These are phyloP conservation scores for Cenococcum geophilum DNA, from an alignment of 495 filamentous ascomycete species.

Conservation along the genomic window DNA sequence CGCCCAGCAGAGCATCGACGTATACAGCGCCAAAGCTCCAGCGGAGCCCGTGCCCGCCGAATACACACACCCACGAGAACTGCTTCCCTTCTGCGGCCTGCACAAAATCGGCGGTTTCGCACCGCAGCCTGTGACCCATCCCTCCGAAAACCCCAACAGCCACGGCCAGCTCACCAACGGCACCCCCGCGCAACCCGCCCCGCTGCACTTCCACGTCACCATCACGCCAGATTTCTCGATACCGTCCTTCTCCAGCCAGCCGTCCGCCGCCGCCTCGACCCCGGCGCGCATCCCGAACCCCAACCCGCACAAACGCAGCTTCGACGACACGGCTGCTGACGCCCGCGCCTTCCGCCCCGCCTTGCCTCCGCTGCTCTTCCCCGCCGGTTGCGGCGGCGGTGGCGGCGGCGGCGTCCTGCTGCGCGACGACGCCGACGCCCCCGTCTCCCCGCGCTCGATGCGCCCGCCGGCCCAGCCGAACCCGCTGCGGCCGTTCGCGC, in stretches of 20 bases:
- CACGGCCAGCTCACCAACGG: constrained; percentile 8
- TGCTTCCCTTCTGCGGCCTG: constrained; percentile 72
- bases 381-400: too few relatives aligned
- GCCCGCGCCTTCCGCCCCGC: constrained; percentile 2
- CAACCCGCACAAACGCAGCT: constrained; percentile 23
- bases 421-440: too few relatives aligned
- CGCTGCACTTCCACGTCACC: constrained; percentile 8
- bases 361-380: constrained; percentile 17
- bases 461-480: too few relatives aligned
- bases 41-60: constrained; percentile 26
- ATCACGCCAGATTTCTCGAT: constrained; percentile 21
- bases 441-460: too few relatives aligned
- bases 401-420: too few relatives aligned
- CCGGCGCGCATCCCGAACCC: constrained; percentile 11
- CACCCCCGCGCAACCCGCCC: constrained; percentile 13
- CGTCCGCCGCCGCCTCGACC: constrained; percentile 11
- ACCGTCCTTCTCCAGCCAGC: constrained; percentile 25
- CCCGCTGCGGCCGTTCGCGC: constrained; percentile 25
- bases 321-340: constrained; percentile 20
- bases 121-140: constrained; percentile 38
- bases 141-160: constrained; percentile 1
- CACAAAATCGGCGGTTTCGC: constrained; percentile 55
- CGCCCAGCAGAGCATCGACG: constrained; percentile 9
- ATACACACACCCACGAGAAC: constrained; percentile 41
- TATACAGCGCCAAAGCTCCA: constrained; percentile 15